Evolutionary conservation across 2,329 filamentous ascomycete genomes (phyloP).

Genomic region (Venturia pyrina): DNA sequence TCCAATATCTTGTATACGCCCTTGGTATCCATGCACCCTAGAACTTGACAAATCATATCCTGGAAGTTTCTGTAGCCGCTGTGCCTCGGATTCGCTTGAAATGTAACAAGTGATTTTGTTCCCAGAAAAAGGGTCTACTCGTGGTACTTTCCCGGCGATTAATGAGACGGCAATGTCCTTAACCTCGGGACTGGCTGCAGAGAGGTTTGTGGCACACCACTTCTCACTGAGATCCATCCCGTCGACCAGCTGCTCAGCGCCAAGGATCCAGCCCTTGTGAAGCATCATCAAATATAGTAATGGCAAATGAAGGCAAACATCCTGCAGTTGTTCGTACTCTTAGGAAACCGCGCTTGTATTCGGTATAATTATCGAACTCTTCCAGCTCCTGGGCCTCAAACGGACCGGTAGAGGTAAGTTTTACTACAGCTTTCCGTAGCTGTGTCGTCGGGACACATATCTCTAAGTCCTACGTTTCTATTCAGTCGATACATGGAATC

Average conservation of each 20-base stretch:
- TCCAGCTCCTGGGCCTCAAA: slow-evolving; percentile 15
- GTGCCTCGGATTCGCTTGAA: not conserved
- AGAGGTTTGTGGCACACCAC: too few species aligned
- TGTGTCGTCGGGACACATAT: not conserved
- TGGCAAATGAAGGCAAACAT: not conserved
- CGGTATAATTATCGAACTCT: slow-evolving; percentile 18
- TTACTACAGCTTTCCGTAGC: not conserved
- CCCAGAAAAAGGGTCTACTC: slow-evolving; percentile 19
- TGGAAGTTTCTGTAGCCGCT: not conserved
- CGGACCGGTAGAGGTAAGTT: slow-evolving; percentile 10
- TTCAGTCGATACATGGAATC: too few species aligned
- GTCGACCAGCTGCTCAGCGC: slow-evolving; percentile 20
- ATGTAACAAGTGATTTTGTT: slow-evolving; percentile 19
- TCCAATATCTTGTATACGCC: too few species aligned
- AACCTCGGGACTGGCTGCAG: too few species aligned
- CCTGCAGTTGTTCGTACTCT: slow-evolving; percentile 15
- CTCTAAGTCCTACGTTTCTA: too few species aligned
- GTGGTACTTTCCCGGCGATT: slow-evolving; percentile 14
- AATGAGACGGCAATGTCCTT: too few species aligned
- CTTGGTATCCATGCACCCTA: too few species aligned
- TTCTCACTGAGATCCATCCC: too few species aligned
- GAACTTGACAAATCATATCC: too few species aligned
- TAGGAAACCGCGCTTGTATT: slow-evolving; percentile 19
- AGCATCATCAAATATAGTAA: not conserved
- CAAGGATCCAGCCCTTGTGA: slow-evolving; percentile 17